Evolutionary conservation across 2,329 filamentous ascomycete genomes (phyloP).

Genomic region (Fusarium gaditjirri): DNA sequence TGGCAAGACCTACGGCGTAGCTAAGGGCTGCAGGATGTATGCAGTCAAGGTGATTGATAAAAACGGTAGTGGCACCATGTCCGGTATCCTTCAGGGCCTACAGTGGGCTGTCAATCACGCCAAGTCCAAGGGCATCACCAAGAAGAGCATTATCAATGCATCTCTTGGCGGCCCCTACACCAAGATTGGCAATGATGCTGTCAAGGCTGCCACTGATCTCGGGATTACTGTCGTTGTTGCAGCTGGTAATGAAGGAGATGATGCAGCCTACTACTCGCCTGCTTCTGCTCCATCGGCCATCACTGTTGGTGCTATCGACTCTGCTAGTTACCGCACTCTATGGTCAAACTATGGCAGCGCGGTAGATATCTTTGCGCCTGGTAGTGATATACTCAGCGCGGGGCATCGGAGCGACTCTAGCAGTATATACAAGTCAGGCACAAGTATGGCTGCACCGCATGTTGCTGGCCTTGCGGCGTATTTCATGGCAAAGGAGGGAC

Average conservation of each 20-base stretch:
- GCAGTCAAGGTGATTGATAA: conserved; percentile 47
- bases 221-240: conserved; percentile 1
- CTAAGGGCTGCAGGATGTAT: conserved; percentile 44
- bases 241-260: not conserved
- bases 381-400: not conserved
- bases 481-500: conserved; percentile 54
- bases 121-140: not conserved
- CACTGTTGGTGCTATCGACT: conserved; percentile 1
- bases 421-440: conserved; percentile 7
- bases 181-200: not conserved
- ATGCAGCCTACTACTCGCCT: conserved; percentile 1
- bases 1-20: conserved; percentile 47
- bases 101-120: conserved; percentile 49
- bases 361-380: conserved; percentile 20
- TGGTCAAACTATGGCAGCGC: conserved; percentile 11
- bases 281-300: conserved; percentile 8
- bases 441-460: conserved; percentile 62
- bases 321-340: not conserved
- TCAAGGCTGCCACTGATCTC: conserved; percentile 7
- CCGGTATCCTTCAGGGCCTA: conserved; percentile 30
- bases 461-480: conserved; percentile 72
- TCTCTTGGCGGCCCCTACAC: not conserved
- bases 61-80: not conserved
- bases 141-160: conserved; percentile 8
- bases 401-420: not conserved